Conservation (phyloP, 148 eudicot genomes). For the Rhododendron simsii region DNA sequence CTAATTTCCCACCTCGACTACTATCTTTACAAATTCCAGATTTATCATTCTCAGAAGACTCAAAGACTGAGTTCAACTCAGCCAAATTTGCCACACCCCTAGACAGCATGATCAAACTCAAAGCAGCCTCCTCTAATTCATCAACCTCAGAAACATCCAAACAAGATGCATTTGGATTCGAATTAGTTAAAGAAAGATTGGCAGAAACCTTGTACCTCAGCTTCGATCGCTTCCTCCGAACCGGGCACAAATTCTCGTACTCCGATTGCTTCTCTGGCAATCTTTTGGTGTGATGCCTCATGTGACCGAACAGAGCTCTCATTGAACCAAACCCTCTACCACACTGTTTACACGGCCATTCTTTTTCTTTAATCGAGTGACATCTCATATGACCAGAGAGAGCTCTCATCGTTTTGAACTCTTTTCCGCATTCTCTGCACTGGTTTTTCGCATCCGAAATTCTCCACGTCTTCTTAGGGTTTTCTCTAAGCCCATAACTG, state of each 20-base stretch:
- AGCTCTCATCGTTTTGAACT: constrained; percentile 44
- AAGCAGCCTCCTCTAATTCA: constrained; percentile 44
- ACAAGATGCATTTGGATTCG: constrained; percentile 21
- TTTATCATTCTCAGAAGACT: constrained; percentile 9
- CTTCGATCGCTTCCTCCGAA: constrained; percentile 43
- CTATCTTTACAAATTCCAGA: constrained; percentile 17
- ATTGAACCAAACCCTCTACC: constrained; percentile 36
- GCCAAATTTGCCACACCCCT: constrained; percentile 26
- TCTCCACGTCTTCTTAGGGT: constrained; percentile 41
- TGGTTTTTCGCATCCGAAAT: constrained; percentile 15
- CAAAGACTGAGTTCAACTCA: constrained; percentile 10
- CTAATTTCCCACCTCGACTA: neutral
- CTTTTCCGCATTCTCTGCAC: constrained; percentile 52
- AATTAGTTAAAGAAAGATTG: constrained; percentile 18
- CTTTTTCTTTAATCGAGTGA: constrained; percentile 26
- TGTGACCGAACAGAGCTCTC: constrained; percentile 47
- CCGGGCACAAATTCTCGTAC: neutral
- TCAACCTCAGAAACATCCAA: constrained; percentile 19
- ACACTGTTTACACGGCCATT: constrained; percentile 22
- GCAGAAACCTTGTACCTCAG: constrained; percentile 33
- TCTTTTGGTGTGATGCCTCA: constrained; percentile 40
- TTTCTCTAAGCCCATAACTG: constrained; percentile 27
- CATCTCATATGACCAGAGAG: constrained; percentile 50
- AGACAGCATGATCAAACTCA: constrained; percentile 56
- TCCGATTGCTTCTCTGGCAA: constrained; percentile 15